Conservation (phyloP, 2,329 filamentous ascomycete genomes). For the Trichoderma guizhouense region DNA sequence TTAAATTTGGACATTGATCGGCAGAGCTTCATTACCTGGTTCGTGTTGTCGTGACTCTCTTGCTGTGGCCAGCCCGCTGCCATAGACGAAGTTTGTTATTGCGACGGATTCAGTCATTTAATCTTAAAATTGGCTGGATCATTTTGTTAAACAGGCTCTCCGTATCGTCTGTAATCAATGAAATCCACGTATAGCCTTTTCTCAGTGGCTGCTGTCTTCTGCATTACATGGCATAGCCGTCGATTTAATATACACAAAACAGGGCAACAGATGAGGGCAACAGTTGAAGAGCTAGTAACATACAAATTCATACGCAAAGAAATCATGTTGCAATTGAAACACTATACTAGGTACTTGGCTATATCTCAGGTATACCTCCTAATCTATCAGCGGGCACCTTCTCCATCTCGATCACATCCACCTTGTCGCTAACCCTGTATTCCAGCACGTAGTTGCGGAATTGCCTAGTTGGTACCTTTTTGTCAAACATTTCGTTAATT, state of each 20-base stretch:
- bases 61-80: background rate
- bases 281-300: background rate
- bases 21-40: background rate
- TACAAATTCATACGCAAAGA: background rate
- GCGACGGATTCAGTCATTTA: background rate
- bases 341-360: background rate
- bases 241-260: too few relatives aligned
- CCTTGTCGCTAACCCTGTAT: background rate
- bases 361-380: background rate
- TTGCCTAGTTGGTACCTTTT: background rate
- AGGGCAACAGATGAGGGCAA: background rate
- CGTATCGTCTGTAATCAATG: too few relatives aligned
- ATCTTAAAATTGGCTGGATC: background rate
- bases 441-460: background rate
- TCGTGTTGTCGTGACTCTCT: background rate
- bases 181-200: too few relatives aligned
- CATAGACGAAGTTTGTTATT: background rate
- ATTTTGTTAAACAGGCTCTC: too few relatives aligned
- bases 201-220: too few relatives aligned
- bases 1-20: background rate
- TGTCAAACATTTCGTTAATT: slow-evolving; percentile 14
- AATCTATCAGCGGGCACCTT: background rate
- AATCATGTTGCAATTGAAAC: background rate
- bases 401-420: background rate
- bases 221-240: too few relatives aligned